phyloP scores from a whole-genome alignment of 2,329 filamentous ascomycete genomes.

The Niveomyces coronatus region DNA sequence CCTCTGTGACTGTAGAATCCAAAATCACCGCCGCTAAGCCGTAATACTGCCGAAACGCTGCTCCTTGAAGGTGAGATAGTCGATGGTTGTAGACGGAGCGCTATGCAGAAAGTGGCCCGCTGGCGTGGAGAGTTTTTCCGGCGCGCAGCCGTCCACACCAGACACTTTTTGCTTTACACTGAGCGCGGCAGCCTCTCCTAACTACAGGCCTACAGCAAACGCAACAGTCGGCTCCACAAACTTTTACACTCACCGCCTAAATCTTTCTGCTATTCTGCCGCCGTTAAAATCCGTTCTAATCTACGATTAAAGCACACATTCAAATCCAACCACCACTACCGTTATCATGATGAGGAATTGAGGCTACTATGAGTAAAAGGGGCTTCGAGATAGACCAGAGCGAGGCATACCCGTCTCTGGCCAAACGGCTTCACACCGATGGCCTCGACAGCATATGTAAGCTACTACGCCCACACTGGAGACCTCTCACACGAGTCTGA shows the following conservation, averaged over 20 bases:
- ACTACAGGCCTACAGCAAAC: constrained; percentile 4
- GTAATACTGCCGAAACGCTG: neutral
- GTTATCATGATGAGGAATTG: too few relatives aligned
- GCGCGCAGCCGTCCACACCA: too few relatives aligned
- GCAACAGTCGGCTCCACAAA: constrained; percentile 16
- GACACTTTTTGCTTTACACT: too few relatives aligned
- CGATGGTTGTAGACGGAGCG: neutral
- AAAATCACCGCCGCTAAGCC: constrained; percentile 7
- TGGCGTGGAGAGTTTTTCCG: constrained; percentile 19
- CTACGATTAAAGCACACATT: constrained; percentile 5
- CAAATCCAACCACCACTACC: too few relatives aligned
- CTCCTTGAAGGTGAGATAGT: neutral
- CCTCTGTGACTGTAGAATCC: neutral
- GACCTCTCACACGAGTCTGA: too few relatives aligned
- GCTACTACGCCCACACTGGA: constrained; percentile 1
- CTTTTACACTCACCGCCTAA: constrained; percentile 24
- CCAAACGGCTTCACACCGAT: constrained; percentile 18
- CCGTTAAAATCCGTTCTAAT: constrained; percentile 5
- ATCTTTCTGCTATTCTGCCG: constrained; percentile 24
- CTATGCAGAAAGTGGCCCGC: constrained; percentile 21
- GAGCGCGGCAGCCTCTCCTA: too few relatives aligned
- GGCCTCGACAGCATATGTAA: constrained; percentile 16
- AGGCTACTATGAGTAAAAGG: constrained; percentile 24
- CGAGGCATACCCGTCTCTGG: constrained; percentile 16
- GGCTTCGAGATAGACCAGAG: constrained; percentile 16